These are phyloP conservation scores for Talaromyces sp. DNA, from an alignment of 2,329 filamentous ascomycete genomes.

Conservation along the genomic window DNA sequence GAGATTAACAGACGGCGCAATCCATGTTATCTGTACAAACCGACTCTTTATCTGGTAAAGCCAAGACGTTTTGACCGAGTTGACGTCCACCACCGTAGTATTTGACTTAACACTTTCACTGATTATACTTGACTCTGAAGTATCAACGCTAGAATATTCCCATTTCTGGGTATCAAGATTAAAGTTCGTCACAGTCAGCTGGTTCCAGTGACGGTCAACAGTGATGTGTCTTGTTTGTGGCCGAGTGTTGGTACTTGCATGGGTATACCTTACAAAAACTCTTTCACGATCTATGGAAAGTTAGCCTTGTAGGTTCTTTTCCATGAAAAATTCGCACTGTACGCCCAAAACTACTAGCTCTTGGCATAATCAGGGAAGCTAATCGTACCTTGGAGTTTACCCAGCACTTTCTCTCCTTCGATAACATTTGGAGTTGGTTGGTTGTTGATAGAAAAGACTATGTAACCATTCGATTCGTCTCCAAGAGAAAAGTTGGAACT, in stretches of 20 bases:
- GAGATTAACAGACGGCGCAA: slow-evolving; percentile 4
- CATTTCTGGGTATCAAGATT: slow-evolving; percentile 5
- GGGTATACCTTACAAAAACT: slow-evolving; percentile 7
- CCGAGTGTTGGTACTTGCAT: not conserved
- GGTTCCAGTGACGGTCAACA: slow-evolving; percentile 11
- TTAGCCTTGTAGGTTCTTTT: not conserved
- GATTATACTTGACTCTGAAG: not conserved
- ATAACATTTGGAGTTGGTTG: slow-evolving; percentile 2
- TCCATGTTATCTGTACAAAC: slow-evolving; percentile 14
- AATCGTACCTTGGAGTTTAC: slow-evolving; percentile 6
- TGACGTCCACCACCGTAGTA: not conserved
- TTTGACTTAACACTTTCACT: not conserved
- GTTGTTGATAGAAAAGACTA: slow-evolving; percentile 12
- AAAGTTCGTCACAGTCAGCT: not conserved
- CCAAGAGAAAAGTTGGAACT: slow-evolving; percentile 1
- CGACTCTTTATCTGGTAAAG: slow-evolving; percentile 11
- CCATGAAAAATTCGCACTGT: not conserved
- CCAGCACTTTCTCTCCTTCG: slow-evolving; percentile 13
- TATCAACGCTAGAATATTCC: slow-evolving; percentile 9
- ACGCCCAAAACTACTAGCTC: not conserved
- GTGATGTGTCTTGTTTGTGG: slow-evolving; percentile 8
- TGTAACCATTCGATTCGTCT: not conserved
- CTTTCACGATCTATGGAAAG: slow-evolving; percentile 9
- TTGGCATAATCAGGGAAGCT: not conserved
- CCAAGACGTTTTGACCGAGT: not conserved